These are phyloP conservation scores for Blastobotrys elegans DNA, from an alignment of 1,139 yeast genomes.

Conservation along the genomic window DNA sequence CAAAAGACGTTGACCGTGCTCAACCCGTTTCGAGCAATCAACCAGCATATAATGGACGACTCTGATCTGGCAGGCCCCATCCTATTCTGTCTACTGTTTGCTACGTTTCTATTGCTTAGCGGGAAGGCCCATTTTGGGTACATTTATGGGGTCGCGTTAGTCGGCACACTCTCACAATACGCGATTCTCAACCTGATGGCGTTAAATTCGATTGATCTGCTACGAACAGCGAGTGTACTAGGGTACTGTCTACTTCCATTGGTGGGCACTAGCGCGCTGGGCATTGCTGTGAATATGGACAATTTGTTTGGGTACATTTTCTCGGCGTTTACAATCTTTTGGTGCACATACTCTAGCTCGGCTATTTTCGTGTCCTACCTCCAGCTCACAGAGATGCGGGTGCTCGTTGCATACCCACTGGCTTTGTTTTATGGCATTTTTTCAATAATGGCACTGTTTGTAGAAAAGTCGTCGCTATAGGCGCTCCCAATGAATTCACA, in stretches of 20 bases:
- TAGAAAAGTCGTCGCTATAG: slow-evolving; percentile 37
- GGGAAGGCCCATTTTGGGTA: slow-evolving; percentile 97
- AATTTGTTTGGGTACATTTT: slow-evolving; percentile 68
- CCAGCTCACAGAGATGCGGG: slow-evolving; percentile 79
- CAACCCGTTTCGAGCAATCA: slow-evolving; percentile 63
- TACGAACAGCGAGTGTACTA: slow-evolving; percentile 80
- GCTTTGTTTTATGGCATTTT: slow-evolving; percentile 89
- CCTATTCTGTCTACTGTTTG: slow-evolving; percentile 81
- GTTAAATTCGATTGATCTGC: slow-evolving; percentile 52
- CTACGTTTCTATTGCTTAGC: slow-evolving; percentile 71
- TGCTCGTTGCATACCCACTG: slow-evolving; percentile 89
- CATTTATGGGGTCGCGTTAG: slow-evolving; percentile 90
- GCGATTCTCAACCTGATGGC: slow-evolving; percentile 84
- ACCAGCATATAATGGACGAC: slow-evolving; percentile 78
- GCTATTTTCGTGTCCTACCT: slow-evolving; percentile 88
- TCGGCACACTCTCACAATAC: slow-evolving; percentile 85
- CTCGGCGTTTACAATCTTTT: slow-evolving; percentile 66
- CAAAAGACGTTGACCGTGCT: slow-evolving; percentile 81
- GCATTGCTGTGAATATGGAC: slow-evolving; percentile 66
- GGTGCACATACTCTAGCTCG: slow-evolving; percentile 95
- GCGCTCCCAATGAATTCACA: no score
- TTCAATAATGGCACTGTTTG: slow-evolving; percentile 94
- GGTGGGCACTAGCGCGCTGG: slow-evolving; percentile 71
- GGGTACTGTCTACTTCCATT: slow-evolving; percentile 93
- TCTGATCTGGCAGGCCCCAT: slow-evolving; percentile 95